These are phyloP conservation scores for Boletus mariae DNA, from an alignment of 1,284 basidiomycete species.

Conservation along the genomic window DNA sequence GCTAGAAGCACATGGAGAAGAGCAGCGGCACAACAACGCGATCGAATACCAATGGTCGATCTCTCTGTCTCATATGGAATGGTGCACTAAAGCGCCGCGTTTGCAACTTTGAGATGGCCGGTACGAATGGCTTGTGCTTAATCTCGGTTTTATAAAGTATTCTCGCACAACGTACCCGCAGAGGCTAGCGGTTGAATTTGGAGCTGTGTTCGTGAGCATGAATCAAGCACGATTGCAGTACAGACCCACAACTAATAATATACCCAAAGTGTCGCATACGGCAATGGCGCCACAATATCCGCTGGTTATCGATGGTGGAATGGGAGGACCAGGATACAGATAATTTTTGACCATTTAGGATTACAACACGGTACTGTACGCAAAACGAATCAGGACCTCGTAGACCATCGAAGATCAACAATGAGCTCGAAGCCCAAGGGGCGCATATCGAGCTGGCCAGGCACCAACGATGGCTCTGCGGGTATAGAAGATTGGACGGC, in stretches of 20 bases:
- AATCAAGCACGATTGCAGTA: neutral
- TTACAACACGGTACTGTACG: slow-evolving; percentile 25
- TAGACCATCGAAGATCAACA: slow-evolving; percentile 67
- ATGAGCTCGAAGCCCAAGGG: slow-evolving; percentile 68
- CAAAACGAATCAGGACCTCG: slow-evolving; percentile 22
- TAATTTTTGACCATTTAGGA: slow-evolving; percentile 10
- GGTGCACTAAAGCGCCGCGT: too few relatives aligned
- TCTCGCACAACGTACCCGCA: neutral
- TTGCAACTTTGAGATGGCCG: too few relatives aligned
- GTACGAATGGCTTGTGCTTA: too few relatives aligned
- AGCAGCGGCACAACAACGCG: too few relatives aligned
- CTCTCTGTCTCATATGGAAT: too few relatives aligned
- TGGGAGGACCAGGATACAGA: slow-evolving; percentile 12
- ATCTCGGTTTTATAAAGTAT: too few relatives aligned
- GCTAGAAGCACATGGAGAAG: too few relatives aligned
- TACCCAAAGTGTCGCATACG: neutral
- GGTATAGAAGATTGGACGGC: slow-evolving; percentile 2
- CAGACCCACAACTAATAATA: slow-evolving; percentile 3
- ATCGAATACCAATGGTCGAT: too few relatives aligned
- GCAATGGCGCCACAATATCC: neutral
- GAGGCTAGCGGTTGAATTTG: neutral
- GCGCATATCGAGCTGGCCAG: slow-evolving; percentile 63
- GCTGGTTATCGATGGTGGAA: neutral
- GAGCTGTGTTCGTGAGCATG: neutral
- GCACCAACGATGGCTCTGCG: slow-evolving; percentile 29